Evolutionary conservation across 805 yeast genomes (phyloP), one percentile per base, ranked within the genome.

Genomic region (Lipomyces starkeyi): DNA sequence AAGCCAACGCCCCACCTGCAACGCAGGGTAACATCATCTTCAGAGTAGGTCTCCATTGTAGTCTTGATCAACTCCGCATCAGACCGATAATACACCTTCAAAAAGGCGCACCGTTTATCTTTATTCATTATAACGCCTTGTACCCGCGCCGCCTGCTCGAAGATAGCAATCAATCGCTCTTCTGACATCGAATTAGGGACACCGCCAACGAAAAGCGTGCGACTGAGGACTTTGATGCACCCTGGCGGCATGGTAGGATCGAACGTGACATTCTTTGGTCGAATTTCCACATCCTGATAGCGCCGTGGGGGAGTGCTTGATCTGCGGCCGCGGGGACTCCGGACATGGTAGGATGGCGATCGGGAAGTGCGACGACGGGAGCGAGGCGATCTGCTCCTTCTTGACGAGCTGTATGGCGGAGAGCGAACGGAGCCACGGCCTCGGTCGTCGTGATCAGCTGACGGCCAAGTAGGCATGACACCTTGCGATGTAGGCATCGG

Each of bases 1-100:
- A 91, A 95, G 0, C 99, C 99, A 70, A 95, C 98, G 73, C 98
- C 99, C 99, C 99, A 95, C 77, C 97, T 86, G 3, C 96, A 91
- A 80, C 98, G 86, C 73, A 95, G 82, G 73, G 86, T 81, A 76
- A 82, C 80, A 9, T 85, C 78, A 54, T 90, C 89, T 70, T 88
- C 88, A 75, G 87, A 87, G 66, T 76, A 74, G 55, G 79, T 78
- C 37, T 84, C 85, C 80, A 93, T 92, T 55, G 87, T 85, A 54
- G 85, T 83, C 66, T 92, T 84, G 14, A 93, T 93, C 69, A 83
- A 86, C 77, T 91, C 97, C 37, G 99, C 99, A 79, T 94, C 98
- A 49, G 83, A 84, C 79, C 99, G 86, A 27, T 97, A 91, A 77
- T 90, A 92, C 32, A 93, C 96, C 80, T 95, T 95, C 58, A 94